Percentiles rank a stretch among this genome's conserved stretches.
Conservation (phyloP, 129 eudicot genomes). For the Lactuca sativa region DNA sequence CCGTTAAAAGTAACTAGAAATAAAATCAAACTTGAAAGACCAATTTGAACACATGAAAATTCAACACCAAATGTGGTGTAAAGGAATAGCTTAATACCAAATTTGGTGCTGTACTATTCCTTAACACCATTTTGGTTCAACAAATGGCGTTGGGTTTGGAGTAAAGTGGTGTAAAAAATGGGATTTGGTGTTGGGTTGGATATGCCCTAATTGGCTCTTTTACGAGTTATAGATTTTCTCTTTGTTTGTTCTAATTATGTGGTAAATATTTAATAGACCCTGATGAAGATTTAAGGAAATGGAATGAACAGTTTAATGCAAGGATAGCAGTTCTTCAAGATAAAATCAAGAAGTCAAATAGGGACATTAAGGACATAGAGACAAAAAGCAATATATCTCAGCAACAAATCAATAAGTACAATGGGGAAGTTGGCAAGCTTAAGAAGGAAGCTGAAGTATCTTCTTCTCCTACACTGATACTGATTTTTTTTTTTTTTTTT, state of each 20-base stretch:
- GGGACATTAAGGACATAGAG: slow-evolving; percentile 60
- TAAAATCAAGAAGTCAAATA: slow-evolving; percentile 50
- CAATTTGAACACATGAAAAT: no score
- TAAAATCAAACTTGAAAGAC: no score
- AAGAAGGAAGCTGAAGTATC: slow-evolving; percentile 59
- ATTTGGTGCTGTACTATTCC: no score
- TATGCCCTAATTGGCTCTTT: neutral
- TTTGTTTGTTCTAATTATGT: slow-evolving; percentile 1
- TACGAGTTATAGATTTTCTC: neutral
- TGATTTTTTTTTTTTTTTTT: slow-evolving; percentile 8
- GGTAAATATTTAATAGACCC: slow-evolving; percentile 49
- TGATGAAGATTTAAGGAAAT: slow-evolving; percentile 75
- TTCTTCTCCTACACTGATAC: slow-evolving; percentile 6
- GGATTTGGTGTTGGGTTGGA: no score
- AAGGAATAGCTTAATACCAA: no score
- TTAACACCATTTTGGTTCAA: no score
- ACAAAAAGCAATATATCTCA: slow-evolving; percentile 26
- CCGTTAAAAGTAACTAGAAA: no score
- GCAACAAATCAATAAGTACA: slow-evolving; percentile 23
- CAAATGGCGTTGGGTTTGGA: no score
- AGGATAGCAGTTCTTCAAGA: slow-evolving; percentile 49
- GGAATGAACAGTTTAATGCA: slow-evolving; percentile 59
- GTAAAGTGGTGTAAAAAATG: no score
- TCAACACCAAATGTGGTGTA: no score
- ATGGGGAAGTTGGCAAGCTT: slow-evolving; percentile 49